Percentiles rank a stretch among this genome's conserved stretches.
These are phyloP conservation scores for Lipomyces sp. DNA, from an alignment of 805 yeast species.

Conservation along the genomic window DNA sequence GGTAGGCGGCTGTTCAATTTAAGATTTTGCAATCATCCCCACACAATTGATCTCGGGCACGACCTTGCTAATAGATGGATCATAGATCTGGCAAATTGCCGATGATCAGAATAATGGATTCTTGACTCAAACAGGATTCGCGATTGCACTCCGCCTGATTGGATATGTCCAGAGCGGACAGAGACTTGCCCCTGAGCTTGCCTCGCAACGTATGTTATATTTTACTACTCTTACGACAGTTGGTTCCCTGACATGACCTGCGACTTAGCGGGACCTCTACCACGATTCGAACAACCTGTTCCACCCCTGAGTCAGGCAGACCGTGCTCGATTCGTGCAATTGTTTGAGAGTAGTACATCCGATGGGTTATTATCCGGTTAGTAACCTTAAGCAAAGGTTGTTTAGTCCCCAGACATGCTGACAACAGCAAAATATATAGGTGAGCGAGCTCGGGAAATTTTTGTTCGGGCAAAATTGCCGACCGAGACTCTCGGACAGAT, in stretches of 20 bases:
- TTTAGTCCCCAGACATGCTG: neutral
- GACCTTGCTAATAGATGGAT: neutral
- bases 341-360: constrained; percentile 27
- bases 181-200: constrained; percentile 59
- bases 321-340: constrained; percentile 46
- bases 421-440: constrained; percentile 43
- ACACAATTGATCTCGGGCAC: neutral
- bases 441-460: constrained; percentile 79
- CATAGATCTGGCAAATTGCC: constrained; percentile 85
- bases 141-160: constrained; percentile 84
- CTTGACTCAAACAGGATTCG: constrained; percentile 77
- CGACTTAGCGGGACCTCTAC: constrained; percentile 61
- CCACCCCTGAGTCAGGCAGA: constrained; percentile 48
- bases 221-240: neutral
- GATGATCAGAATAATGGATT: constrained; percentile 88
- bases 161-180: constrained; percentile 83
- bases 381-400: neutral
- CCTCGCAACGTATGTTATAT: constrained; percentile 46
- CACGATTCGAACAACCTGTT: constrained; percentile 55
- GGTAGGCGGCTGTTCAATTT: constrained; percentile 15
- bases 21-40: neutral
- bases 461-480: constrained; percentile 85
- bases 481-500: constrained; percentile 77
- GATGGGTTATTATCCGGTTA: constrained; percentile 24
- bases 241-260: constrained; percentile 8